Conservation (phyloP, 1,284 basidiomycete species). For the Hymenochaete sp. region DNA sequence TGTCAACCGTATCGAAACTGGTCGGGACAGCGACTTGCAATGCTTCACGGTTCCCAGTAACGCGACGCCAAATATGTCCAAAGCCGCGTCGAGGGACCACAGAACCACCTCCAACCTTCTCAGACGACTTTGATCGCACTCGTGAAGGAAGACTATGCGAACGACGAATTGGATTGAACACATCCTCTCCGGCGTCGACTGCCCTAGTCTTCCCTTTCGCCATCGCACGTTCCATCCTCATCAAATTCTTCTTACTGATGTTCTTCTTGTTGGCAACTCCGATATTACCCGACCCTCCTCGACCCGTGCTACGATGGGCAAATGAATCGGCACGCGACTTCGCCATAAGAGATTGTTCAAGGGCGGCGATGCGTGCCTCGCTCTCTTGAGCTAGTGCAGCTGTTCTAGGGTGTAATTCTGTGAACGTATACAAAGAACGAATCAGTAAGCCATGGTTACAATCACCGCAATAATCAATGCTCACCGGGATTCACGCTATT, state of each 20-base stretch:
- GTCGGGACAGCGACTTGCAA: too few relatives aligned
- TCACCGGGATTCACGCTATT: constrained; percentile 2
- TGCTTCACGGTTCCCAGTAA: too few relatives aligned
- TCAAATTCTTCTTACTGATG: neutral
- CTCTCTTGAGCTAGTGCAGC: neutral
- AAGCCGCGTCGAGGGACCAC: too few relatives aligned
- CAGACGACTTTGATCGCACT: too few relatives aligned
- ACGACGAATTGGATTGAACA: too few relatives aligned
- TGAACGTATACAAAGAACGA: neutral
- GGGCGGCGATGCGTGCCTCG: neutral
- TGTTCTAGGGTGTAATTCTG: neutral
- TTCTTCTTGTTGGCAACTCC: neutral
- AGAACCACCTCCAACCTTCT: too few relatives aligned
- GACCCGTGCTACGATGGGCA: neutral
- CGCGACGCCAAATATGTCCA: too few relatives aligned
- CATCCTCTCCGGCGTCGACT: neutral
- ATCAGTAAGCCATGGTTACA: too few relatives aligned
- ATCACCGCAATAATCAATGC: too few relatives aligned
- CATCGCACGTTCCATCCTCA: neutral
- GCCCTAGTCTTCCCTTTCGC: neutral
- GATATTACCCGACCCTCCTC: constrained; percentile 3
- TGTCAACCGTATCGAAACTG: too few relatives aligned
- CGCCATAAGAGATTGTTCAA: neutral
- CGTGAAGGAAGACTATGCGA: too few relatives aligned
- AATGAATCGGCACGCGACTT: neutral